Conservation (phyloP, 1,284 basidiomycete species). For the Sanghuangporus baumii region DNA sequence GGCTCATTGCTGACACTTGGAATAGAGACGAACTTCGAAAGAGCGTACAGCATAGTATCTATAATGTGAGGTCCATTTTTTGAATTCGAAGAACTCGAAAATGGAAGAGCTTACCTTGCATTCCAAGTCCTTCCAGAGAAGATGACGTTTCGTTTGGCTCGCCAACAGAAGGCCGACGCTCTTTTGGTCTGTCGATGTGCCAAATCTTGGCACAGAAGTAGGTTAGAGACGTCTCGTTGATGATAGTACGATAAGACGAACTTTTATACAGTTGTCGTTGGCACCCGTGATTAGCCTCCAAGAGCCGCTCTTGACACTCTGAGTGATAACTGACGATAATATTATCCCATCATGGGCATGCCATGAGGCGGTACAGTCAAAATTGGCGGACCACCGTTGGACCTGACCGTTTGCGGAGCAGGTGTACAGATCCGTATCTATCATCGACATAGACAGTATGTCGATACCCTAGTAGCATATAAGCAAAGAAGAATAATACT, state of each 20-base stretch:
- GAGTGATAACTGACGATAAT: slow-evolving; percentile 66
- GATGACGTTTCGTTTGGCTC: slow-evolving; percentile 7
- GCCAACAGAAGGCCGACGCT: not conserved
- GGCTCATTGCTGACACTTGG: slow-evolving; percentile 76
- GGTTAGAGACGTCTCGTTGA: not conserved
- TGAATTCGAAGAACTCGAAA: not conserved
- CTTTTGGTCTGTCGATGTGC: slow-evolving; percentile 38
- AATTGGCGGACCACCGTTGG: slow-evolving; percentile 76
- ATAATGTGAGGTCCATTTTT: not conserved
- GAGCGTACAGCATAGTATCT: slow-evolving; percentile 66
- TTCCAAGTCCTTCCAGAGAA: slow-evolving; percentile 17
- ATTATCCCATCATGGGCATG: slow-evolving; percentile 75
- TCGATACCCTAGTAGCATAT: slow-evolving; percentile 51
- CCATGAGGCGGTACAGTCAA: slow-evolving; percentile 81
- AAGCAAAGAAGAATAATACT: not conserved
- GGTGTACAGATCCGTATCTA: slow-evolving; percentile 76
- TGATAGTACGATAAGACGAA: slow-evolving; percentile 25
- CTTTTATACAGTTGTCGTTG: slow-evolving; percentile 81
- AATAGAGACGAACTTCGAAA: slow-evolving; percentile 85
- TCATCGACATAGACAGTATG: slow-evolving; percentile 72
- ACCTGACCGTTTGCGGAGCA: slow-evolving; percentile 81
- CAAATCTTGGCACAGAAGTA: slow-evolving; percentile 39
- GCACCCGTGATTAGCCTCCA: slow-evolving; percentile 72
- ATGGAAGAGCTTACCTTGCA: slow-evolving; percentile 8
- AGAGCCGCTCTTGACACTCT: slow-evolving; percentile 26